phyloP scores from a whole-genome alignment of 306 rosid species.

The Sphenostylis stenocarpa region DNA sequence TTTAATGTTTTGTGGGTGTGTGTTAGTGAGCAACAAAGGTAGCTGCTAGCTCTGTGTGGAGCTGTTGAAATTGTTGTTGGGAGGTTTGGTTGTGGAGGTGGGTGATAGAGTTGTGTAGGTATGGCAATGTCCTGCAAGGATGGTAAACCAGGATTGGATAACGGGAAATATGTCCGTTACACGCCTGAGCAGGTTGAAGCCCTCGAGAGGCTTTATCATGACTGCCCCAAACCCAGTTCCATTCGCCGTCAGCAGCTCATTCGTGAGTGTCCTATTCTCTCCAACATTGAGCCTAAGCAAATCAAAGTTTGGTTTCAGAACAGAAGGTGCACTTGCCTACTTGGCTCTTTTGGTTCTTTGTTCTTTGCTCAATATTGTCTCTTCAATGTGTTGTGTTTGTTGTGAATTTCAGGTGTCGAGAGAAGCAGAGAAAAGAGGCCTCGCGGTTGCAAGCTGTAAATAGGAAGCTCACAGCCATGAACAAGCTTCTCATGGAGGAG shows the following conservation, averaged over 20 bases:
- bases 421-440: slow-evolving; percentile 95
- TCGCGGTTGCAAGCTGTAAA: slow-evolving; percentile 88
- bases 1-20: slow-evolving; percentile 36
- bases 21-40: not conserved
- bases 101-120: not conserved
- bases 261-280: slow-evolving; percentile 92
- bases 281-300: slow-evolving; percentile 92
- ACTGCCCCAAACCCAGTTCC: slow-evolving; percentile 97
- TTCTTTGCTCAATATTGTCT: not conserved
- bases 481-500: slow-evolving; percentile 97
- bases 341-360: not conserved
- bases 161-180: slow-evolving; percentile 93
- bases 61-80: not conserved
- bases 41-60: not conserved
- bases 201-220: slow-evolving; percentile 94
- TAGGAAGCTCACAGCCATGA: slow-evolving; percentile 94
- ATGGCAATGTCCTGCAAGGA: slow-evolving; percentile 98
- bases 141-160: slow-evolving; percentile 64
- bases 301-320: slow-evolving; percentile 99
- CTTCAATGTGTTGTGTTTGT: not conserved
- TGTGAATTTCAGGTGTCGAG: slow-evolving; percentile 71
- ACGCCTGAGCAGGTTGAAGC: slow-evolving; percentile 99
- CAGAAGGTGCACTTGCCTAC: slow-evolving; percentile 55
- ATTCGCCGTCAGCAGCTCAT: slow-evolving; percentile 96
- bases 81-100: not conserved